Evolutionary conservation across 768 basidiomycete genomes (phyloP), one percentile per base, ranked within the genome.

Genomic region (Phylloporus arenicola): DNA sequence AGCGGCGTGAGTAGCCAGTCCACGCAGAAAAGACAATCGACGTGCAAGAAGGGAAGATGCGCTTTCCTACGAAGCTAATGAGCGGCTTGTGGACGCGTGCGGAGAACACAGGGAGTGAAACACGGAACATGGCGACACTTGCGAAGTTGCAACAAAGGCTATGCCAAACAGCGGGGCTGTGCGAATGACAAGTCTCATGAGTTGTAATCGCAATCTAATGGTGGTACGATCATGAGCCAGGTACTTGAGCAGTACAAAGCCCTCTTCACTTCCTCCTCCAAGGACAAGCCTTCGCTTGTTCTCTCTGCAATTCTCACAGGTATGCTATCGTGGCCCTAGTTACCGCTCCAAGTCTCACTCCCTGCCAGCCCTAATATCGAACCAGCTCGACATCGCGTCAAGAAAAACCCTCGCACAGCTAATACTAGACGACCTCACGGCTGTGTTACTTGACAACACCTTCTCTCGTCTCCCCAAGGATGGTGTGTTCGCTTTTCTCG

Each of bases 31-130:
- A 5, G 25, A 43, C 2, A 7, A 12, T 6, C 43, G 19, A 53
- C 76, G 53, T 51, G 80, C 79, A 57, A 17, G 70, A 68, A 11
- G 80, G 76, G 70, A 74, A 76, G 5, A 64, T 56, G 9, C 83
- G 77, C 65, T 75, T 82, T 50, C 84, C 83, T 13, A 84, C 50
- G 60, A 85, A 85, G 56, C 67, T 74, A 35, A 86, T 86, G 53
- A 84, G 75, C 24, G 82, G 83, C 52, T 74, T 77, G 61, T 80
- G 82, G 1, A 64, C 72, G 56, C 72, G 70, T 19, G 72, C 69
- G 33, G 75, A 69, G 39, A 68, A 51, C 42, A 67, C 61, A 48
- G 68, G 68, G 10, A 74, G 39, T 24, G 72, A 64, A 3, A 68
- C 64, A 50, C 64, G 66, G 69, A 70, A 71, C 52, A 57, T 63